Base-by-base conservation (phyloP, 1,284 basidiomycete genomes). In the Melampsora abietis-canadensis region DNA sequence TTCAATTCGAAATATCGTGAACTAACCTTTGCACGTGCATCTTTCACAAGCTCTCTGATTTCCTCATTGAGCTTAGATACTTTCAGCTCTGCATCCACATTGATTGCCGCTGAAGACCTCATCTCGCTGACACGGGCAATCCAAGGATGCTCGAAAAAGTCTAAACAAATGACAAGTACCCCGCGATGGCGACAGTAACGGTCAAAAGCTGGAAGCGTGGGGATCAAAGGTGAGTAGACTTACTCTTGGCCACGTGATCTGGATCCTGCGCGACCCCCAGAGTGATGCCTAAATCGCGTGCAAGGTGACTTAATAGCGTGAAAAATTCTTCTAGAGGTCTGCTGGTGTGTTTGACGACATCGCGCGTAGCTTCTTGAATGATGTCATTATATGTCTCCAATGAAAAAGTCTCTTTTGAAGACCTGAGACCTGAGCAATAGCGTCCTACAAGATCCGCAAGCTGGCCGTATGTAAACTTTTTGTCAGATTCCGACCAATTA, bases 21-120 rank as follows among this genome's bases (percentile, higher is more conserved):
- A 79, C 80, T 70, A 66, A 84, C 84, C 77, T 84, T 81, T 57
- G 87, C 84, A 81, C 90, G 90, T 80, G 97, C 86, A 72, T 87
- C 91, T 34, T 92, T 89, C 37, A 89, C 86, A 75, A 97, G 87
- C 40, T 90, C 90, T 80, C 92, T 89, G 76, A 94, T 87, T 82
- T 98, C 92, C 76, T 96, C 94, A 76, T 89, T 89, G 31, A 96
- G 86, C 78, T 92, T 89, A 3, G 87, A 84, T 10, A 94, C 88
- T 82, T 92, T 92, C 63, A 89, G 87, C 81, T 98, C 94, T 0
- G 94, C 92, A 80, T 97, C 94, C 19, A 92, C 86, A 79, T 97
- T 97, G 82, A 92, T 86, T 0, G 92, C 88, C 0, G 90, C 87
- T 27, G 86, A 88, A 0, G 90, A 87, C 81, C 92, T 92, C 83